Conservation (phyloP, 192 early-diverging fungal species). For the Chytriomyces sp. region DNA sequence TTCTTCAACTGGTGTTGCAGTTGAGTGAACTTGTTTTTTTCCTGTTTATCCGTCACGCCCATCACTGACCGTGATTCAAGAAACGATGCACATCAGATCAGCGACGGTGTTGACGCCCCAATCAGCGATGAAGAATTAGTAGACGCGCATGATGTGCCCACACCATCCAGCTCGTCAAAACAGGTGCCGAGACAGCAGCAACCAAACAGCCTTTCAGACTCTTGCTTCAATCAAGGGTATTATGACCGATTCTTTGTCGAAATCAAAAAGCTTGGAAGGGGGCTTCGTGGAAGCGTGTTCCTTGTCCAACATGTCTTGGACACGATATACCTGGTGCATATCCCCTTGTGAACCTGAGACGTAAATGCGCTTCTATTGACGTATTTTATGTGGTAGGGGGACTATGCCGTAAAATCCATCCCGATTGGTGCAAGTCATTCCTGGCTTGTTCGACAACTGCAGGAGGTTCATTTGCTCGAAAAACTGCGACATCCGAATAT, state of each 20-base stretch:
- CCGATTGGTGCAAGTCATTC: conserved; percentile 87
- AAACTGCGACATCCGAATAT: conserved; percentile 89
- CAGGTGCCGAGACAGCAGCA: not conserved
- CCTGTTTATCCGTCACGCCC: not conserved
- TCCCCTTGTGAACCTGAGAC: not conserved
- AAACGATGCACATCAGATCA: not conserved
- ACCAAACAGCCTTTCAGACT: conserved; percentile 1
- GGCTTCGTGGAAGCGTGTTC: conserved; percentile 88
- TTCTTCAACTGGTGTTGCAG: not conserved
- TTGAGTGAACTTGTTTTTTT: not conserved
- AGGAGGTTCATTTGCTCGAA: conserved; percentile 92
- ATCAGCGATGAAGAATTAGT: not conserved
- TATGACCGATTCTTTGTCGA: conserved; percentile 93
- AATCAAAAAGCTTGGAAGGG: conserved; percentile 84
- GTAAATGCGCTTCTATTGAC: not conserved
- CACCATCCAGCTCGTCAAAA: not conserved
- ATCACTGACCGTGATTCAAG: not conserved
- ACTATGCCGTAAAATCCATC: conserved; percentile 94
- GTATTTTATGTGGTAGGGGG: conserved; percentile 50
- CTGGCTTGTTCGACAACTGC: conserved; percentile 91
- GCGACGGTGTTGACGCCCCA: not conserved
- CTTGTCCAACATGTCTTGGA: conserved; percentile 70
- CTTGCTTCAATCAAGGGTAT: conserved; percentile 90
- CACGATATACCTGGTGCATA: conserved; percentile 8
- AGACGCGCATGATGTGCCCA: not conserved